phyloP scores from a whole-genome alignment of 805 yeast species.

The Teunomyces kruisii region DNA sequence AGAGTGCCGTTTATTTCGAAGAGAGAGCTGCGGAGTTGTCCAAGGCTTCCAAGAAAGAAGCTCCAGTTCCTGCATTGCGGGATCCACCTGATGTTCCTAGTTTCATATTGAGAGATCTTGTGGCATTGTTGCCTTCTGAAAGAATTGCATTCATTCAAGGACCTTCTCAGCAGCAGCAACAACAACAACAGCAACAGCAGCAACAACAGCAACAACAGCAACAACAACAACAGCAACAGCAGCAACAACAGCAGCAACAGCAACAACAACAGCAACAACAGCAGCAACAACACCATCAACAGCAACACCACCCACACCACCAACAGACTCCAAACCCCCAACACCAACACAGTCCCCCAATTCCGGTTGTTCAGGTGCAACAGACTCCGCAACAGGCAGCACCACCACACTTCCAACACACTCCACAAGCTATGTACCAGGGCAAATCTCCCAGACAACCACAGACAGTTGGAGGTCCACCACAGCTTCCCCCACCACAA shows the following conservation, averaged over 20 bases:
- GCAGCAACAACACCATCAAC: constrained; percentile 3
- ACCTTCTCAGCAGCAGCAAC: constrained; percentile 3
- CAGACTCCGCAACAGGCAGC: constrained; percentile 8
- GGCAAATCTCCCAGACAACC: constrained; percentile 16
- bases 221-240: constrained; percentile 12
- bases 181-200: constrained; percentile 7
- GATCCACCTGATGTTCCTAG: constrained; percentile 51
- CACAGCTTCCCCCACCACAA: constrained; percentile 27
- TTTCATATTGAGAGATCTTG: constrained; percentile 40
- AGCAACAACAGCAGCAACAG: constrained; percentile 1
- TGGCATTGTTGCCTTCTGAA: constrained; percentile 42
- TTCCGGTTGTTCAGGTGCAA: constrained; percentile 2
- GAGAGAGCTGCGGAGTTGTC: constrained; percentile 43
- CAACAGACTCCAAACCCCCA: constrained; percentile 7
- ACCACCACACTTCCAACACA: constrained; percentile 7
- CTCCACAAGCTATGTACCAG: constrained; percentile 9
- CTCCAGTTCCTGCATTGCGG: constrained; percentile 44
- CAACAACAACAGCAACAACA: constrained; percentile 9
- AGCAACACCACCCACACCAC: constrained; percentile 7
- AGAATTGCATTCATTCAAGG: constrained; percentile 39
- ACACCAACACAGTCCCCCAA: constrained; percentile 1
- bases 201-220: constrained; percentile 11
- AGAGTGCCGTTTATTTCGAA: constrained; percentile 42
- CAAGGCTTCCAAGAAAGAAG: constrained; percentile 43
- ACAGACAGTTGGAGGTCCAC: constrained; percentile 15